Evolutionary conservation across 257 asterid genomes (phyloP).

Genomic region (Solanum arcanum): DNA sequence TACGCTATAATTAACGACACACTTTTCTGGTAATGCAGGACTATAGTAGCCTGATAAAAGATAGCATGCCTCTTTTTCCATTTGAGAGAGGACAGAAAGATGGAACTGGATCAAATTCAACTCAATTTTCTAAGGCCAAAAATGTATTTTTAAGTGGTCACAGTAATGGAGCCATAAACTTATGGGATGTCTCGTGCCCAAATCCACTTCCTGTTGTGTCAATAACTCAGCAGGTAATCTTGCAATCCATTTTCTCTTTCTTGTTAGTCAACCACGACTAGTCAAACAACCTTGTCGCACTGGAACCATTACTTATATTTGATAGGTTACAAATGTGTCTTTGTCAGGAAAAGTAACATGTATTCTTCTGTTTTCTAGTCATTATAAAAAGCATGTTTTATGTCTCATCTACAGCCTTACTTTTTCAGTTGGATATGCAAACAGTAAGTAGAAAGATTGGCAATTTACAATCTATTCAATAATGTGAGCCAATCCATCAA

Average conservation of each 20-base stretch:
- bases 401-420: neutral
- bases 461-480: neutral
- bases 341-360: neutral
- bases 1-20: neutral
- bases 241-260: neutral
- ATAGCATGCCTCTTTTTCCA: conserved; percentile 54
- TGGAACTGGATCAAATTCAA: conserved; percentile 41
- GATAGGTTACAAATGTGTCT: neutral
- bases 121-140: conserved; percentile 50
- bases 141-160: conserved; percentile 80
- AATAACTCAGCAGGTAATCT: conserved; percentile 64
- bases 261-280: neutral
- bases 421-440: neutral
- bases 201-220: conserved; percentile 59
- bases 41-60: conserved; percentile 29
- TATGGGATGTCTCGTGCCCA: conserved; percentile 91
- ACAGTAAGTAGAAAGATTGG: neutral
- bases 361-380: neutral
- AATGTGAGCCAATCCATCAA: neutral
- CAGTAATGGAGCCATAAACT: conserved; percentile 59
- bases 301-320: neutral
- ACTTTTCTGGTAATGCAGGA: conserved; percentile 31
- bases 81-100: conserved; percentile 48
- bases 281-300: neutral
- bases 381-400: neutral